These are phyloP conservation scores for Entomortierella chlamydospora DNA, from an alignment of 192 early-diverging fungal genomes.

Conservation along the genomic window DNA sequence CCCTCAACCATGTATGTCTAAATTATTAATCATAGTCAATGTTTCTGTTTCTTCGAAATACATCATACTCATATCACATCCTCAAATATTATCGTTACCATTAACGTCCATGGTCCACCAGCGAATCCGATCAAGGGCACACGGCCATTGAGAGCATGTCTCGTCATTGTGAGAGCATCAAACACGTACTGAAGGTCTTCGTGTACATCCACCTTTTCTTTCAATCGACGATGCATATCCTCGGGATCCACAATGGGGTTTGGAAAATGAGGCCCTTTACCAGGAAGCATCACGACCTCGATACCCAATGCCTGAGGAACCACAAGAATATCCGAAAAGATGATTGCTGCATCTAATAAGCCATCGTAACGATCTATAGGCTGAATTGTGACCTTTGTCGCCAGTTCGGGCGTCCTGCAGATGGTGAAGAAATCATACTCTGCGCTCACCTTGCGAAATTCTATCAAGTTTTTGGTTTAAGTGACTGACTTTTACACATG, in stretches of 20 bases:
- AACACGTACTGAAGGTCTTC: constrained; percentile 88
- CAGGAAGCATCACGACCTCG: constrained; percentile 90
- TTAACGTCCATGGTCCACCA: constrained; percentile 97
- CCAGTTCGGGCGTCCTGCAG: constrained; percentile 90
- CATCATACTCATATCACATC: too few relatives aligned
- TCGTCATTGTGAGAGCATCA: constrained; percentile 92
- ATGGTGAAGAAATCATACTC: constrained; percentile 93
- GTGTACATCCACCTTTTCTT: constrained; percentile 72
- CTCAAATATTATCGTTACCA: constrained; percentile 52
- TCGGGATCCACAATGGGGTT: constrained; percentile 75
- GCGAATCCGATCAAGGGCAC: constrained; percentile 94
- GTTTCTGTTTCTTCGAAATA: too few relatives aligned
- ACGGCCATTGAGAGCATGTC: constrained; percentile 82
- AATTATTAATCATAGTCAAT: background rate
- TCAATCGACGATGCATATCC: constrained; percentile 73
- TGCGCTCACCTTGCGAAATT: constrained; percentile 85
- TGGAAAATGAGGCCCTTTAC: constrained; percentile 88
- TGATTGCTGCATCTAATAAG: constrained; percentile 95
- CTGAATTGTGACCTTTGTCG: constrained; percentile 92
- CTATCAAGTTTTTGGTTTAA: constrained; percentile 57
- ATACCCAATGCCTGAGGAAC: constrained; percentile 96
- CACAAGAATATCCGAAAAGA: constrained; percentile 98
- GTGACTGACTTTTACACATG: too few relatives aligned
- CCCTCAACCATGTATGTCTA: constrained; percentile 97
- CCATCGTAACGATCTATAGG: constrained; percentile 91